These are phyloP conservation scores for Cicer bijugum DNA, from an alignment of 306 rosid species.

Conservation along the genomic window DNA sequence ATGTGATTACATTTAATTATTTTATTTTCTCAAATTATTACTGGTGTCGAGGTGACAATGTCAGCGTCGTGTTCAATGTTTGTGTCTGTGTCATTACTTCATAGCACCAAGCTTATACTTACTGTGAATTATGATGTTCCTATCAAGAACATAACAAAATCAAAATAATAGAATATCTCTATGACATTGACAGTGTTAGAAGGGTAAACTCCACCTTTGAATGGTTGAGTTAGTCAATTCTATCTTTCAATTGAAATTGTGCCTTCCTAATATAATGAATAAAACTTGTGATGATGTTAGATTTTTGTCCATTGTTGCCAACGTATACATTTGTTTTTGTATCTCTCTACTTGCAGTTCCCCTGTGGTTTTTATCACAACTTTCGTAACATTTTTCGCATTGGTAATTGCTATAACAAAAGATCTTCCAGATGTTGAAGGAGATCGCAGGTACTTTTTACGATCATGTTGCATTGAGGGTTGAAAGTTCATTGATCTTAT, in stretches of 20 bases:
- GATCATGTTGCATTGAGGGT: constrained; percentile 27
- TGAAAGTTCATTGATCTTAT: constrained; percentile 37
- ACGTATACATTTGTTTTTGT: constrained; percentile 30
- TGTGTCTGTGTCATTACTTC: too few species aligned
- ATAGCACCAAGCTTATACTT: not conserved
- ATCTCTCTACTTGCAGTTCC: constrained; percentile 66
- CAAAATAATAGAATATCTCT: too few species aligned
- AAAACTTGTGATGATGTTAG: constrained; percentile 11
- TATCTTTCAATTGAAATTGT: constrained; percentile 26
- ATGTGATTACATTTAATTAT: too few species aligned
- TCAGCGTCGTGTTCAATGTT: too few species aligned
- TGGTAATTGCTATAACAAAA: constrained; percentile 96
- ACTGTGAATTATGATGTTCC: not conserved
- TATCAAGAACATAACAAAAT: too few species aligned
- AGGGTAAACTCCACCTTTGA: too few species aligned
- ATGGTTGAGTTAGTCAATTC: constrained; percentile 14
- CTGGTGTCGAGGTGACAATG: too few species aligned
- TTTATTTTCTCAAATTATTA: too few species aligned
- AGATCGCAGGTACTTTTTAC: constrained; percentile 78
- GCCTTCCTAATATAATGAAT: constrained; percentile 31
- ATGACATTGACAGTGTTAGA: too few species aligned
- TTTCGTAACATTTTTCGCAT: constrained; percentile 88
- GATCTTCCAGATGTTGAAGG: constrained; percentile 99
- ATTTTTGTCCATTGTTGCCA: constrained; percentile 15
- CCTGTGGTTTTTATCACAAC: constrained; percentile 91